Evolutionary conservation across 1,139 yeast genomes (phyloP).

Genomic region (Candida sp.): DNA sequence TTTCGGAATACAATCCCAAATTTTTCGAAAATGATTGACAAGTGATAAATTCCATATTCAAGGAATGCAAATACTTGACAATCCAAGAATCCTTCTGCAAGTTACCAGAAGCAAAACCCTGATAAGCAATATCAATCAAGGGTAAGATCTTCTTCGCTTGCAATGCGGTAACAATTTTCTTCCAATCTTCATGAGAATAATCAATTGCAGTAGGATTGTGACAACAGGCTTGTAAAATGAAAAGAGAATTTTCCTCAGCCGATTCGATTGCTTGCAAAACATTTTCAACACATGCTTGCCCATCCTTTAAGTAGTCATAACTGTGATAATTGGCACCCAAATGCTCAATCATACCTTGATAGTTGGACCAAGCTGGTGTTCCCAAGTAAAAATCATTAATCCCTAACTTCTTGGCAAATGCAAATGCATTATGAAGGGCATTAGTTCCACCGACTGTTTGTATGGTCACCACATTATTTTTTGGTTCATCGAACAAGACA

Average conservation of each 20-base stretch:
- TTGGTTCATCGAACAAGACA: slow-evolving; percentile 30
- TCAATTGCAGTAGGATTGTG: slow-evolving; percentile 98
- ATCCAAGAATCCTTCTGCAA: slow-evolving; percentile 29
- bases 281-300: slow-evolving; percentile 19
- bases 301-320: slow-evolving; percentile 32
- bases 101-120: slow-evolving; percentile 75
- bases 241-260: slow-evolving; percentile 30
- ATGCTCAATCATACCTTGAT: slow-evolving; percentile 31
- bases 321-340: slow-evolving; percentile 23
- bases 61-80: slow-evolving; percentile 19
- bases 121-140: slow-evolving; percentile 89
- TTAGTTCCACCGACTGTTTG: slow-evolving; percentile 48
- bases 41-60: slow-evolving; percentile 26
- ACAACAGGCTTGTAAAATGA: slow-evolving; percentile 87
- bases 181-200: slow-evolving; percentile 81
- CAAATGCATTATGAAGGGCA: slow-evolving; percentile 36
- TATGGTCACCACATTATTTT: slow-evolving; percentile 29
- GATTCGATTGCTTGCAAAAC: slow-evolving; percentile 22
- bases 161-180: slow-evolving; percentile 58
- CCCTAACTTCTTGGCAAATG: slow-evolving; percentile 27
- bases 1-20: slow-evolving; percentile 44
- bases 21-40: slow-evolving; percentile 45
- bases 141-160: slow-evolving; percentile 60
- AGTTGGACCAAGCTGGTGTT: slow-evolving; percentile 41
- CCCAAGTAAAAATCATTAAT: slow-evolving; percentile 32